Percentiles rank a stretch among this genome's conserved stretches.
These are phyloP conservation scores for Polychytrium aggregatum DNA, from an alignment of 192 early-diverging fungal genomes.

Conservation along the genomic window DNA sequence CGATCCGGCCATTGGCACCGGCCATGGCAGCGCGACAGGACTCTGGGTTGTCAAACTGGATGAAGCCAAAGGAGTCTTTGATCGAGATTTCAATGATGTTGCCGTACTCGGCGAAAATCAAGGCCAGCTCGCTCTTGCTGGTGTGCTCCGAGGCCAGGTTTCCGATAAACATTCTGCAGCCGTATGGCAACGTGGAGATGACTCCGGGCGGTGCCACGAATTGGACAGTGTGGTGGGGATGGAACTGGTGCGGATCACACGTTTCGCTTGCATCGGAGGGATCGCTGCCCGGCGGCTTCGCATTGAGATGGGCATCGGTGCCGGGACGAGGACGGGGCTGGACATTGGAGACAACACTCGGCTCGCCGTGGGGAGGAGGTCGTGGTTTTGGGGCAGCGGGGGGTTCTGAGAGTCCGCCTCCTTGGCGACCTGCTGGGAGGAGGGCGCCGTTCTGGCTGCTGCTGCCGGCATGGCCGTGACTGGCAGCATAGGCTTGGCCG, in stretches of 20 bases:
- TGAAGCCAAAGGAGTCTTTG: conserved; percentile 34
- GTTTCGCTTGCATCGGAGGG: too few relatives aligned
- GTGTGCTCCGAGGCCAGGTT: conserved; percentile 34
- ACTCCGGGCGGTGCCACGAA: conserved; percentile 13
- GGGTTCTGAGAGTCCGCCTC: too few relatives aligned
- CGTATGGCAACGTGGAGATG: conserved; percentile 19
- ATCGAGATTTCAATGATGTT: conserved; percentile 41
- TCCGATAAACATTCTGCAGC: conserved; percentile 37
- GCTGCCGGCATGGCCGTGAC: too few relatives aligned
- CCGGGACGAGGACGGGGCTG: too few relatives aligned
- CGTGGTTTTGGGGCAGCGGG: too few relatives aligned
- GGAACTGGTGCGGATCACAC: conserved; percentile 17
- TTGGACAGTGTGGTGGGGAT: conserved; percentile 24
- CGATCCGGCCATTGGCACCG: conserved; percentile 22
- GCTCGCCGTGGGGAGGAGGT: too few relatives aligned
- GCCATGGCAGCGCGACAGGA: conserved; percentile 27
- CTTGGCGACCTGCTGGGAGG: too few relatives aligned
- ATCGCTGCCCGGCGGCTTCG: too few relatives aligned
- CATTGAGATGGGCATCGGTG: too few relatives aligned
- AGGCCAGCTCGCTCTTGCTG: conserved; percentile 27
- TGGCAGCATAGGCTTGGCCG: too few relatives aligned
- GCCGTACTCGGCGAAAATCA: conserved; percentile 42
- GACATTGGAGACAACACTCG: too few relatives aligned
- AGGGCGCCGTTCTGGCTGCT: too few relatives aligned
- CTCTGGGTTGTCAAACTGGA: conserved; percentile 37